A percentile compares a stretch with the other conserved stretches of the same genome.
phyloP scores from a whole-genome alignment of 139 green algal genomes.

The Axilococcus clingmanii region DNA sequence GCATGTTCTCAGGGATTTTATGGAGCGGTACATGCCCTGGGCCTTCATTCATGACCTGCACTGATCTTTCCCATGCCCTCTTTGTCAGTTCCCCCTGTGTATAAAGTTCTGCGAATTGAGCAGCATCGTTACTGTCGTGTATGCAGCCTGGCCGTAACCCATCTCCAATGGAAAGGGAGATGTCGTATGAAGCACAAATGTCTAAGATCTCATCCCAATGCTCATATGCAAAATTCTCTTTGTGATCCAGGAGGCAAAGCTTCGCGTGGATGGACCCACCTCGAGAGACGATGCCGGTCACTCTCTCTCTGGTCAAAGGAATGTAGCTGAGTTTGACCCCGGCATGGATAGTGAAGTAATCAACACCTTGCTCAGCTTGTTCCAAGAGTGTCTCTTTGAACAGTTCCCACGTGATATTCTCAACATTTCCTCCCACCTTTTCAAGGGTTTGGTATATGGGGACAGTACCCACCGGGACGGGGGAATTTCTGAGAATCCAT shows the following conservation, averaged over 20 bases:
- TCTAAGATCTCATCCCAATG: conserved; percentile 99
- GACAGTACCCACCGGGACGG: conserved; percentile 79
- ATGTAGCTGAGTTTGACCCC: conserved; percentile 86
- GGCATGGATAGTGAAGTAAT: conserved; percentile 98
- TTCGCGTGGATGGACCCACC: conserved; percentile 95
- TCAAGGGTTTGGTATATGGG: conserved; percentile 86
- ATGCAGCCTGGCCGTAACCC: conserved; percentile 85
- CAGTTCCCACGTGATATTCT: conserved; percentile 92
- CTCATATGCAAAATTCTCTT: conserved; percentile 95
- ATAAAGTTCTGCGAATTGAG: conserved; percentile 93
- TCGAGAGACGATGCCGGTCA: conserved; percentile 91
- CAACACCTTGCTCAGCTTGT: conserved; percentile 92
- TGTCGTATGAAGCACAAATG: conserved; percentile 86
- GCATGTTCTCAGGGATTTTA: conserved; percentile 96
- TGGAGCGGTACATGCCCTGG: conserved; percentile 88
- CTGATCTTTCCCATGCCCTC: conserved; percentile 84
- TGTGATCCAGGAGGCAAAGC: conserved; percentile 80
- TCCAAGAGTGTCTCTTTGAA: conserved; percentile 83
- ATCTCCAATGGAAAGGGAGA: conserved; percentile 84
- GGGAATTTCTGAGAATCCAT: conserved; percentile 88
- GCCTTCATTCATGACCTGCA: conserved; percentile 97
- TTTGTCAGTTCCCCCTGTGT: conserved; percentile 90
- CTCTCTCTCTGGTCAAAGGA: conserved; percentile 75
- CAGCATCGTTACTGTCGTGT: conserved; percentile 87
- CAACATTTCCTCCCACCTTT: conserved; percentile 67